Evolutionary conservation across 306 rosid genomes (phyloP).

Genomic region (Dalbergia cochinchinensis): DNA sequence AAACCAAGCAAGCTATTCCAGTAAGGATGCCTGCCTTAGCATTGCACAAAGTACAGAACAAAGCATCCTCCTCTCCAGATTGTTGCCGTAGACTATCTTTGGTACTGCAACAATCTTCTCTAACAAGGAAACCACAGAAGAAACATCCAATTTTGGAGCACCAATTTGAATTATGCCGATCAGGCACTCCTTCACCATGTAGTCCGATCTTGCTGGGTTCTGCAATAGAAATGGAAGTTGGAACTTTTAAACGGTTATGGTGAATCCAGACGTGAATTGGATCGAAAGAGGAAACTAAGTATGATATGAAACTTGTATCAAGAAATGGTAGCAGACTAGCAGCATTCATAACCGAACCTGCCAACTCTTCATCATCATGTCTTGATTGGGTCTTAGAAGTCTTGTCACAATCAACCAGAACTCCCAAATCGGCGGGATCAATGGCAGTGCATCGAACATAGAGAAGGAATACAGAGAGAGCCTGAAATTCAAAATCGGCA

Average conservation of each 20-base stretch:
- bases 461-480: constrained; percentile 71
- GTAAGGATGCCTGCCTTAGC: constrained; percentile 65
- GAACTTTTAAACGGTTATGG: not conserved
- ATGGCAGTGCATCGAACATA: constrained; percentile 88
- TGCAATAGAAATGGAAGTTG: constrained; percentile 43
- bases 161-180: constrained; percentile 53
- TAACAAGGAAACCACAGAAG: constrained; percentile 69
- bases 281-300: constrained; percentile 16
- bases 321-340: constrained; percentile 14
- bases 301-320: constrained; percentile 33
- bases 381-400: constrained; percentile 55
- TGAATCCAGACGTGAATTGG: constrained; percentile 30
- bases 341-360: constrained; percentile 55
- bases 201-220: constrained; percentile 66
- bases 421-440: constrained; percentile 83
- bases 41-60: constrained; percentile 90
- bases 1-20: constrained; percentile 37
- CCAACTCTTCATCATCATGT: constrained; percentile 55
- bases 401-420: constrained; percentile 63
- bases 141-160: constrained; percentile 69
- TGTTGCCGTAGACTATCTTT: constrained; percentile 66
- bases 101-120: constrained; percentile 70
- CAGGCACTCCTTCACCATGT: constrained; percentile 50
- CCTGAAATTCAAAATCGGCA: constrained; percentile 58
- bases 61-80: constrained; percentile 74